Conservation (phyloP, 1,139 yeast species). For the Hansenula lynferdii region DNA sequence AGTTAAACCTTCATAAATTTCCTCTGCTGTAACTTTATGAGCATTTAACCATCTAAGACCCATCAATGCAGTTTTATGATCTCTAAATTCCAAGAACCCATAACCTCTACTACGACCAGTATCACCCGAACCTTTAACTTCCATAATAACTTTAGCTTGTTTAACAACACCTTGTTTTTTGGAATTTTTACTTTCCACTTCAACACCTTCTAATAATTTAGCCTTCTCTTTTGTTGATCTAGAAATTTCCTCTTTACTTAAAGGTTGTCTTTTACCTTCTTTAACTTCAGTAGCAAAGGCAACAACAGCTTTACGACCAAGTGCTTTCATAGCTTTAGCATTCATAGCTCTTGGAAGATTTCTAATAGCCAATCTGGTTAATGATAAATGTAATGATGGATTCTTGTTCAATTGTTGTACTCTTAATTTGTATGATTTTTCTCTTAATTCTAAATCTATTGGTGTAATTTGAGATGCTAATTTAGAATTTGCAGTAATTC, state of each 20-base stretch:
- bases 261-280: conserved; percentile 69
- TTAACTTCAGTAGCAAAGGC: conserved; percentile 93
- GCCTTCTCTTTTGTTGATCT: conserved; percentile 72
- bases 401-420: conserved; percentile 88
- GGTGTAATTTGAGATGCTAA: conserved; percentile 65
- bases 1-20: conserved; percentile 63
- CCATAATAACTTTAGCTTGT: conserved; percentile 91
- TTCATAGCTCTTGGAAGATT: conserved; percentile 92
- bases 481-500: conserved; percentile 77
- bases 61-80: conserved; percentile 92
- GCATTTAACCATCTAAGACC: conserved; percentile 97
- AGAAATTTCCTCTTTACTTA: conserved; percentile 82
- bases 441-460: conserved; percentile 82
- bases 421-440: conserved; percentile 80
- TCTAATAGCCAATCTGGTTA: conserved; percentile 91
- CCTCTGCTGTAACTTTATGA: conserved; percentile 71
- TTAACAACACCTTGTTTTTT: conserved; percentile 85
- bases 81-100: conserved; percentile 91
- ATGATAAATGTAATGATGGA: conserved; percentile 83
- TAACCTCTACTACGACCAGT: conserved; percentile 94
- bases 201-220: conserved; percentile 31
- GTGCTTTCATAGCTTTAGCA: conserved; percentile 80
- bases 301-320: conserved; percentile 93
- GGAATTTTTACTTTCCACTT: conserved; percentile 53
- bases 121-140: conserved; percentile 84